phyloP scores from a whole-genome alignment of 148 eudicot species.

The Fagopyrum homotropicum region DNA sequence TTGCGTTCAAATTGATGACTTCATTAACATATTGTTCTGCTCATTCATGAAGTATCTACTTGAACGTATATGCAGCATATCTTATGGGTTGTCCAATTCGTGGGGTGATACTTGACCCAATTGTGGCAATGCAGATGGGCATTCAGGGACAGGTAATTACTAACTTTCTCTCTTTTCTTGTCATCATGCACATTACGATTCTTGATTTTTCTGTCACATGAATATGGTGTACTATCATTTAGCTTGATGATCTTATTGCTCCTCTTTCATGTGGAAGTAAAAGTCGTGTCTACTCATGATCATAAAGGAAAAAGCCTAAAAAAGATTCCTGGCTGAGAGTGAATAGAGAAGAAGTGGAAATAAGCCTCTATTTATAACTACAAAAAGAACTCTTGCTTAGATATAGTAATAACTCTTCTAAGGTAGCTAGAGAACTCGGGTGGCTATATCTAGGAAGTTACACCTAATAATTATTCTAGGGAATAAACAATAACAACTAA shows the following conservation, averaged over 20 bases:
- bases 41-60: constrained; percentile 1
- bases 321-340: background rate
- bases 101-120: constrained; percentile 89
- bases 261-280: background rate
- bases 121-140: constrained; percentile 95
- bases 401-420: too few relatives aligned
- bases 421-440: too few relatives aligned
- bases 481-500: too few relatives aligned
- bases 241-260: background rate
- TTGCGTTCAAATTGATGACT: background rate
- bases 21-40: background rate
- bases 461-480: too few relatives aligned
- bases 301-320: background rate
- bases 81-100: constrained; percentile 99
- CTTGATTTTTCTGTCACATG: background rate
- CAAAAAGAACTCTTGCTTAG: too few relatives aligned
- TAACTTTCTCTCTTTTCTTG: background rate
- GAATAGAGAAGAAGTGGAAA: too few relatives aligned
- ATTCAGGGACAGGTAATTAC: constrained; percentile 89
- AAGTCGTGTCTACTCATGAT: background rate
- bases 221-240: background rate
- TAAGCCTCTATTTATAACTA: too few relatives aligned
- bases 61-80: constrained; percentile 57
- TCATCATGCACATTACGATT: background rate
- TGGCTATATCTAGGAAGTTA: too few relatives aligned